phyloP scores from a whole-genome alignment of 2,329 filamentous ascomycete species.

The Coccinonectria pachysandricola region DNA sequence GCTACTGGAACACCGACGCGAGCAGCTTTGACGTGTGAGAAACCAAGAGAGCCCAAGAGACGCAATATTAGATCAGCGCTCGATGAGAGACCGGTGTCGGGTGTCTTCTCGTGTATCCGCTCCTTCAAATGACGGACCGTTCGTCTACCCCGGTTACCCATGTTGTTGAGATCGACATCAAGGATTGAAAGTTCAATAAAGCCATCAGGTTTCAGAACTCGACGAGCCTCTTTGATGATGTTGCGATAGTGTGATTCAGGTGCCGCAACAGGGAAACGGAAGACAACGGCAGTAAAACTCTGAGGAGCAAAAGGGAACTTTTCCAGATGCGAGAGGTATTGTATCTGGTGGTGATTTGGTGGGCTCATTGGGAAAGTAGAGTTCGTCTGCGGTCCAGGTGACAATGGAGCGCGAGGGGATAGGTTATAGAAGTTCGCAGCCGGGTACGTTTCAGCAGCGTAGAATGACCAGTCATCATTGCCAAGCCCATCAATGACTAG shows the following conservation, averaged over 20 bases:
- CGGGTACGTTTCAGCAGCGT: conserved; percentile 71
- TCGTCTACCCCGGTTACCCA: conserved; percentile 61
- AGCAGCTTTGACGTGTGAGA: conserved; percentile 63
- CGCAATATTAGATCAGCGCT: conserved; percentile 53
- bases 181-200: conserved; percentile 71
- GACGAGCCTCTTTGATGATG: conserved; percentile 63
- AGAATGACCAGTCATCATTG: conserved; percentile 84
- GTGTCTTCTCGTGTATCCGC: conserved; percentile 50
- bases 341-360: conserved; percentile 66
- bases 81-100: conserved; percentile 49
- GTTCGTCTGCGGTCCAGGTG: no score
- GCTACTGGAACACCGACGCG: conserved; percentile 69
- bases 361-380: conserved; percentile 45
- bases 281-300: conserved; percentile 66
- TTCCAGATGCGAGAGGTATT: conserved; percentile 50
- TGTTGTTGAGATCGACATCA: conserved; percentile 72
- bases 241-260: conserved; percentile 60
- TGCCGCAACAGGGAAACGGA: conserved; percentile 63
- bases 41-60: conserved; percentile 58
- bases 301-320: conserved; percentile 67
- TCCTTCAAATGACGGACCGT: conserved; percentile 64
- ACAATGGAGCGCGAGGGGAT: conserved; percentile 45
- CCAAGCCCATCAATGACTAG: conserved; percentile 75
- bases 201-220: conserved; percentile 67
- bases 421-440: conserved; percentile 68